These are phyloP conservation scores for Cryphonectria naterciae DNA, from an alignment of 2,329 filamentous ascomycete species.

Conservation along the genomic window DNA sequence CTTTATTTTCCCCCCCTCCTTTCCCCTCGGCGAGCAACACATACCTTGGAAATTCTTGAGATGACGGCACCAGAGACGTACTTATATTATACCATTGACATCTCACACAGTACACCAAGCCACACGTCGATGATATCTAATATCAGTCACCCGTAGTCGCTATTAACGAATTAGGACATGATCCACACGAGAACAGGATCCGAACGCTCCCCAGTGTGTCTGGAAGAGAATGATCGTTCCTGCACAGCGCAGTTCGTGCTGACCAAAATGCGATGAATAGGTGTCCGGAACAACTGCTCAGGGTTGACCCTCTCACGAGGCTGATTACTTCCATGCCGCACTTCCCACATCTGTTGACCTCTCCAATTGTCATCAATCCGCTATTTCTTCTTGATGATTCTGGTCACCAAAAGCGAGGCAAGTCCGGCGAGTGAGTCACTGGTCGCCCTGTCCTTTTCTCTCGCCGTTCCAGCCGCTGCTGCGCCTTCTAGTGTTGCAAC, in stretches of 20 bases:
- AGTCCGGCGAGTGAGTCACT: conserved; percentile 5
- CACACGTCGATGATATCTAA: too few relatives aligned
- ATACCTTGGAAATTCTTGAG: too few relatives aligned
- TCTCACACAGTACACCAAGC: too few relatives aligned
- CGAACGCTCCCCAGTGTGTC: neutral
- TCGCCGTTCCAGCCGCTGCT: neutral
- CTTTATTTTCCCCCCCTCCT: too few relatives aligned
- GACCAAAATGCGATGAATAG: too few relatives aligned
- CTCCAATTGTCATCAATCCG: neutral
- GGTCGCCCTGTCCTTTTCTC: neutral
- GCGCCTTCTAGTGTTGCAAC: conserved; percentile 3
- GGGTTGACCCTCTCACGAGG: neutral
- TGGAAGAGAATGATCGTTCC: neutral
- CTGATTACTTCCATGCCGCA: neutral
- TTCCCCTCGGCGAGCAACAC: too few relatives aligned
- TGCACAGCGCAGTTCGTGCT: neutral
- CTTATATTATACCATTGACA: too few relatives aligned
- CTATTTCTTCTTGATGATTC: neutral
- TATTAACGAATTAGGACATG: neutral
- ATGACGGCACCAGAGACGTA: too few relatives aligned
- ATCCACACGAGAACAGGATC: neutral
- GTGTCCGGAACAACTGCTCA: neutral
- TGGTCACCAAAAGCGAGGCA: neutral
- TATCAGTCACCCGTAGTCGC: too few relatives aligned
- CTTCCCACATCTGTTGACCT: neutral